Base-by-base conservation (phyloP, 768 basidiomycete species). In the Amanita fuliginea region DNA sequence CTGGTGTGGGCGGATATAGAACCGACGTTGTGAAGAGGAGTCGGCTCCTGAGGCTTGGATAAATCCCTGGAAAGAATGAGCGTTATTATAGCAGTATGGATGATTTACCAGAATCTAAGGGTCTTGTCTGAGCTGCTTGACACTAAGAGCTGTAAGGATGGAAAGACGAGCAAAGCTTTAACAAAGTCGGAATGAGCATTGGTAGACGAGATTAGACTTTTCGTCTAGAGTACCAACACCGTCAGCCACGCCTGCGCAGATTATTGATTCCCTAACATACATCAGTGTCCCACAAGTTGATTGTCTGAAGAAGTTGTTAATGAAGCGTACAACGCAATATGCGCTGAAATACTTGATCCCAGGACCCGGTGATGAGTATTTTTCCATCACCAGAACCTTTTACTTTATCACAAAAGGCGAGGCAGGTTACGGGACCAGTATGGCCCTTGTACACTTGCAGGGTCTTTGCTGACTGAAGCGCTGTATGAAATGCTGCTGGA, bases 91-190 rank as follows among this genome's bases (percentile, higher is more conserved):
- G n/a, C n/a, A n/a, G n/a, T n/a, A n/a, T n/a, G n/a, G n/a, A n/a
- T n/a, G 47, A 64, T 76, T 51, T 62, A 92, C 94, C 94, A 98
- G 57, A 96, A 72, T 52, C 89, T 77, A 22, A 95, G 69, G 21
- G 80, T 76, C 59, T 93, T 92, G 65, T 99, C 95, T 2, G 95
- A 95, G 37, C 91, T 80, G 22, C 86, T 86, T 1, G 94, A 94
- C 13, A 93, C 70, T 30, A 97, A 69, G 4, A 97, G 64, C 8
- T 69, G 64, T 6, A 81, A 69, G 3, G 74, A 65, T 2, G 86
- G 78, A 18, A 95, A 67, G 42, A 89, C 79, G 39, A 83, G 72
- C 19, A 98, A 66, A 36, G 78, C 70, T 67, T 98, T 99, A 53
- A 99, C 76, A 57, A 99, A 99, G 64, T 99, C 95, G 0, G 73